Percentiles rank a stretch among this genome's conserved stretches.
phyloP scores from a whole-genome alignment of 371 early-diverging fungal species.

The Mucor sp. region DNA sequence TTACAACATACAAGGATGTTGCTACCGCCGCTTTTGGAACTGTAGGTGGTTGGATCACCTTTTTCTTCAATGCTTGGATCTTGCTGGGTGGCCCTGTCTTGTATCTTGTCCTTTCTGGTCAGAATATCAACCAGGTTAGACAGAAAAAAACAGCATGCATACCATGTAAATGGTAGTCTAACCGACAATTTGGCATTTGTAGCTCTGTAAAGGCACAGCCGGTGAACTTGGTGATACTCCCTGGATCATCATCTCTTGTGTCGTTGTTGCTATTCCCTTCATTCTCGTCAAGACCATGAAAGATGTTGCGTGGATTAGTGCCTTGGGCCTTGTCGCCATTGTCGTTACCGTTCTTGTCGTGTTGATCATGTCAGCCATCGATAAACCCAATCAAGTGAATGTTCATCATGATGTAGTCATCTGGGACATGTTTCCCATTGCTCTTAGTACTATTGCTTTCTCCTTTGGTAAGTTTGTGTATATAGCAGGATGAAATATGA shows the following conservation, averaged over 20 bases:
- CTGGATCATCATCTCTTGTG: constrained; percentile 72
- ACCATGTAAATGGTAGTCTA: no score
- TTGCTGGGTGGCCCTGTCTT: constrained; percentile 55
- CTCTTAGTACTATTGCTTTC: constrained; percentile 70
- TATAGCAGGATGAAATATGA: no score
- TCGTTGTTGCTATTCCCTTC: constrained; percentile 52
- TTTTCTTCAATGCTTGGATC: constrained; percentile 63
- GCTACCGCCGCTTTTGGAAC: constrained; percentile 39
- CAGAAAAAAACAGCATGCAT: no score
- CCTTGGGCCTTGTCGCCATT: constrained; percentile 58
- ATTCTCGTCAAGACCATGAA: constrained; percentile 59
- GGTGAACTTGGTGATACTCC: constrained; percentile 29
- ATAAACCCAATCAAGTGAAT: constrained; percentile 21
- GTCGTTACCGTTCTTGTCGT: constrained; percentile 46
- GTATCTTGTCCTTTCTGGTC: constrained; percentile 58
- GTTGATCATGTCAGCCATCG: constrained; percentile 39
- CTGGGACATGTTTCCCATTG: constrained; percentile 54
- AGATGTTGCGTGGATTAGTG: constrained; percentile 60
- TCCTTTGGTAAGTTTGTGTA: no score
- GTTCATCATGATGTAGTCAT: constrained; percentile 48
- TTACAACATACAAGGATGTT: constrained; percentile 41
- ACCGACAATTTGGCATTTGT: no score
- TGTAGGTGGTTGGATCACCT: constrained; percentile 43
- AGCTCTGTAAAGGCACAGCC: constrained; percentile 52
- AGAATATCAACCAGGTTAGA: constrained; percentile 41